Evolutionary conservation across 2,329 filamentous ascomycete species (phyloP).

Genomic region (Westerdykella ornata): DNA sequence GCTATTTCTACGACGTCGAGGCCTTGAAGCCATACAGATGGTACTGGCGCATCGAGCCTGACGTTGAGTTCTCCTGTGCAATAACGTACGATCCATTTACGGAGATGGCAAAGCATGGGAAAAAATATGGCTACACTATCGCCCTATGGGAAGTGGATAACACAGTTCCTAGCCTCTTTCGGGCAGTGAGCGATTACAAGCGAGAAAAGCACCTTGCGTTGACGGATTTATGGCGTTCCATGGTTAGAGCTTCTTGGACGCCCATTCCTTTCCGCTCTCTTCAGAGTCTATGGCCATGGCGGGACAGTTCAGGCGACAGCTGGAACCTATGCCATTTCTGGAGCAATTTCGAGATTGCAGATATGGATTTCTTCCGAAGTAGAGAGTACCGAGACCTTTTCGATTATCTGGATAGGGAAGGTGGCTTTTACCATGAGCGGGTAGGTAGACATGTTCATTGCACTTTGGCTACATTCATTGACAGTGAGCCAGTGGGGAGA

Average conservation of each 20-base stretch:
- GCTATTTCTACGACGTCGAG: slow-evolving; percentile 87
- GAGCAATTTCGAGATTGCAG: slow-evolving; percentile 94
- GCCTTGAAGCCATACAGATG: slow-evolving; percentile 71
- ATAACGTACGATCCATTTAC: slow-evolving; percentile 95
- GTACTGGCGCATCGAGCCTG: slow-evolving; percentile 97
- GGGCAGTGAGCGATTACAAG: slow-evolving; percentile 10
- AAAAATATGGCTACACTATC: slow-evolving; percentile 96
- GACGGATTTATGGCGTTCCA: slow-evolving; percentile 11
- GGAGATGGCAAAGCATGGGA: slow-evolving; percentile 91
- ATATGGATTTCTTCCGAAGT: slow-evolving; percentile 84
- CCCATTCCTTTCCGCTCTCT: slow-evolving; percentile 13
- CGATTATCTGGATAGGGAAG: slow-evolving; percentile 78
- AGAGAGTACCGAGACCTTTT: slow-evolving; percentile 88
- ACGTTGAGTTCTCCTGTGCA: slow-evolving; percentile 96
- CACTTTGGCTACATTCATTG: too few relatives aligned
- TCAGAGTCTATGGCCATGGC: slow-evolving; percentile 31
- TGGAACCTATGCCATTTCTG: slow-evolving; percentile 98
- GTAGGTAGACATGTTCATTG: not conserved
- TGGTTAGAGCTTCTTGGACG: slow-evolving; percentile 10
- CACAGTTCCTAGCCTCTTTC: slow-evolving; percentile 68
- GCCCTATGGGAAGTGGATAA: slow-evolving; percentile 89
- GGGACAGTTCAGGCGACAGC: slow-evolving; percentile 71
- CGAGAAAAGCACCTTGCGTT: slow-evolving; percentile 3
- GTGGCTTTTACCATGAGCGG: slow-evolving; percentile 92
- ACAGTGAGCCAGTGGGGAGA: slow-evolving; percentile 63